A percentile compares a stretch with the other conserved stretches of the same genome.
These are phyloP conservation scores for Aethionema arabicum DNA, from an alignment of 345 rosid genomes.

Conservation along the genomic window DNA sequence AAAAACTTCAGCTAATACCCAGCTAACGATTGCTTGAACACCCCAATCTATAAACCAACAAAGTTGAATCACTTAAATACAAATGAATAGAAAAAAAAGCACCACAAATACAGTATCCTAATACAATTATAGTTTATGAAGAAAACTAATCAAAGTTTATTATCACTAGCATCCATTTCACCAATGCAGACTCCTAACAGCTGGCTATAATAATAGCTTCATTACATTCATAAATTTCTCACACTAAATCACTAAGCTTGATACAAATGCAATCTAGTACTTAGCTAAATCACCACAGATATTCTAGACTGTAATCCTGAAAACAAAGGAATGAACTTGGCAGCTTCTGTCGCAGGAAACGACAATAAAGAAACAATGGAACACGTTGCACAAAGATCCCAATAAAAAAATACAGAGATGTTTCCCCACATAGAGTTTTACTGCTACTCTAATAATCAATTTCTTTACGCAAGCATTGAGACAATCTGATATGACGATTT, in stretches of 20 bases:
- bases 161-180: not conserved
- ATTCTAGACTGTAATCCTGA: not conserved
- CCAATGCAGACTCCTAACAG: slow-evolving; percentile 5
- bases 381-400: too few relatives aligned
- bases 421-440: too few relatives aligned
- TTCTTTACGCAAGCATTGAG: not conserved
- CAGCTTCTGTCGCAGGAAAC: not conserved
- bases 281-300: too few relatives aligned
- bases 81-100: not conserved
- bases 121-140: too few relatives aligned
- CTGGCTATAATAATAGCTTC: too few relatives aligned
- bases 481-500: not conserved
- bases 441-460: not conserved
- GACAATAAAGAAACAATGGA: slow-evolving; percentile 1
- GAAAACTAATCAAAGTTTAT: too few relatives aligned
- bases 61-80: not conserved
- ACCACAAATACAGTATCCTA: too few relatives aligned
- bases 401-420: too few relatives aligned
- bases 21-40: slow-evolving; percentile 87
- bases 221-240: too few relatives aligned
- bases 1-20: slow-evolving; percentile 67
- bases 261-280: not conserved
- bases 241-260: not conserved
- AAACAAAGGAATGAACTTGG: not conserved
- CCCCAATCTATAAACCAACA: slow-evolving; percentile 67